Evolutionary conservation across 441 rosid genomes (phyloP).

Genomic region (Gossypium trilobum): DNA sequence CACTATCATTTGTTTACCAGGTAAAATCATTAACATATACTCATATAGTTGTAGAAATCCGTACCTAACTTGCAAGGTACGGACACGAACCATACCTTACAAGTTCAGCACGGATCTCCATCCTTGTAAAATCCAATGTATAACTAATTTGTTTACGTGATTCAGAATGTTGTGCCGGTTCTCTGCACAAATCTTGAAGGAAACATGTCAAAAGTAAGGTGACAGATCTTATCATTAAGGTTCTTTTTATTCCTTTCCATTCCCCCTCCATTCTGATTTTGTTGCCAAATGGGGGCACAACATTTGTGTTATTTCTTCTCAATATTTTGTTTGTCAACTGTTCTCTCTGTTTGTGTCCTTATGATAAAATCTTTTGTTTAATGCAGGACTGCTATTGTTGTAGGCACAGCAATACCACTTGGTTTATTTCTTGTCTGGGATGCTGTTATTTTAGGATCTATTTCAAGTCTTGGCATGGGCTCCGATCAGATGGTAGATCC

Average conservation of each 20-base stretch:
- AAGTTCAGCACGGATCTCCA: too few relatives aligned
- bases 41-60: background rate
- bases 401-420: slow-evolving; percentile 83
- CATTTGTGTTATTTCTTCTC: background rate
- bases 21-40: slow-evolving; percentile 30
- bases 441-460: slow-evolving; percentile 76
- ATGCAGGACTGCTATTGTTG: slow-evolving; percentile 70
- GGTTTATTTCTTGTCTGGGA: slow-evolving; percentile 85
- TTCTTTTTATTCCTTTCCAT: background rate
- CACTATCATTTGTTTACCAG: slow-evolving; percentile 90
- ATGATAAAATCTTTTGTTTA: background rate
- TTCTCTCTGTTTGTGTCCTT: too few relatives aligned
- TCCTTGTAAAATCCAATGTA: background rate
- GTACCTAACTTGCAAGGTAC: background rate
- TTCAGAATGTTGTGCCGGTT: slow-evolving; percentile 90
- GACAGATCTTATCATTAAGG: slow-evolving; percentile 26
- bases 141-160: slow-evolving; percentile 14
- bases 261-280: background rate
- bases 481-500: slow-evolving; percentile 56
- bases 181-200: slow-evolving; percentile 92
- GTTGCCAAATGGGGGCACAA: background rate
- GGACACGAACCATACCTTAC: too few relatives aligned
- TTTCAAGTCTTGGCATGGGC: slow-evolving; percentile 34
- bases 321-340: background rate
- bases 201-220: slow-evolving; percentile 89